phyloP scores from a whole-genome alignment of 2,329 filamentous ascomycete species.

The Septoria petroselini region DNA sequence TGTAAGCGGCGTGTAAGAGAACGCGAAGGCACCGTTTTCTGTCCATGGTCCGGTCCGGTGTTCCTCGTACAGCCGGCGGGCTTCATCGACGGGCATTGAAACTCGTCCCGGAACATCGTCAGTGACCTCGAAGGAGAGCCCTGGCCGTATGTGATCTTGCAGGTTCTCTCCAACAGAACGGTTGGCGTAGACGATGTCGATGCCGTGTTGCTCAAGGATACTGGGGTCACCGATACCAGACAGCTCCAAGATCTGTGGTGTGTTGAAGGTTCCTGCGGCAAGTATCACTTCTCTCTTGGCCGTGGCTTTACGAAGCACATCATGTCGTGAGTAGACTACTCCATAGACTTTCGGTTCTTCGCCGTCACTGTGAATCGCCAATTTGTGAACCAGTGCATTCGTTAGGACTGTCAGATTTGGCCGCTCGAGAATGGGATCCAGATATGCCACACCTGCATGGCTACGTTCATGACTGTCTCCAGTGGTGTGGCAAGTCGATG shows the following conservation, averaged over 20 bases:
- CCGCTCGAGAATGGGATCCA: slow-evolving; percentile 29
- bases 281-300: slow-evolving; percentile 49
- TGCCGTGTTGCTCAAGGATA: slow-evolving; percentile 22
- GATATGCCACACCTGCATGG: slow-evolving; percentile 34
- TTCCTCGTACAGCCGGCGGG: slow-evolving; percentile 20
- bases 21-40: slow-evolving; percentile 18
- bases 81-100: slow-evolving; percentile 11
- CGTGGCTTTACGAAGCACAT: slow-evolving; percentile 25
- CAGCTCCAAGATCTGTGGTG: slow-evolving; percentile 58
- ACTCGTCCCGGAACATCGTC: slow-evolving; percentile 22
- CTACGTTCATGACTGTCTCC: slow-evolving; percentile 27
- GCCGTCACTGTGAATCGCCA: slow-evolving; percentile 43
- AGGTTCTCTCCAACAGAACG: slow-evolving; percentile 17
- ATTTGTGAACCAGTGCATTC: slow-evolving; percentile 45
- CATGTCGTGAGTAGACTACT: slow-evolving; percentile 42
- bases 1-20: slow-evolving; percentile 25
- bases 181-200: slow-evolving; percentile 27
- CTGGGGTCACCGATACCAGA: slow-evolving; percentile 54
- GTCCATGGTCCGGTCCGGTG: slow-evolving; percentile 22
- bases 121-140: slow-evolving; percentile 27
- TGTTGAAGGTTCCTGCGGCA: slow-evolving; percentile 55
- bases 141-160: slow-evolving; percentile 16
- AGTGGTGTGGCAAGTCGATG: slow-evolving; percentile 7
- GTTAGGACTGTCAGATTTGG: slow-evolving; percentile 33
- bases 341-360: slow-evolving; percentile 33